A percentile compares a stretch with the other conserved stretches of the same genome.
Evolutionary conservation across 495 filamentous ascomycete species (phyloP).

Genomic region (Aspergillus mulundensis): DNA sequence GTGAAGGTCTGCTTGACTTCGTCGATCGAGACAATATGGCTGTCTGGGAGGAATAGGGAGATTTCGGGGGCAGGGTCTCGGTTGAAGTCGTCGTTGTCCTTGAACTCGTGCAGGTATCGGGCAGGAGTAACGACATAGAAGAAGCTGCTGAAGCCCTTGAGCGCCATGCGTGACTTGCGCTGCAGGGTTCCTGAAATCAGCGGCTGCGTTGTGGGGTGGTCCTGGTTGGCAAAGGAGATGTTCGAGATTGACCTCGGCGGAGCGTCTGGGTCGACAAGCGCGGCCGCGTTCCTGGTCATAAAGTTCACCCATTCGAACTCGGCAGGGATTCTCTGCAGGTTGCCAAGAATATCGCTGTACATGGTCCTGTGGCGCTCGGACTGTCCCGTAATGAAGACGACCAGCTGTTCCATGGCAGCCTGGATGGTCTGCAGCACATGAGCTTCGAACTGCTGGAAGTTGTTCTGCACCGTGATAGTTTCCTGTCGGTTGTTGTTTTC

Average conservation of each 20-base stretch:
- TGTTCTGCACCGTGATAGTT: constrained; percentile 79
- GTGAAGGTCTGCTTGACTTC: constrained; percentile 89
- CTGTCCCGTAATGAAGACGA: constrained; percentile 70
- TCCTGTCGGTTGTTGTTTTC: constrained; percentile 95
- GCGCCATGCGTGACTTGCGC: constrained; percentile 76
- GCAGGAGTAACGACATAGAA: constrained; percentile 88
- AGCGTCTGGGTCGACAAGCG: constrained; percentile 75
- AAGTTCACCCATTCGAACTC: constrained; percentile 94
- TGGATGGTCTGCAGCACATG: constrained; percentile 84
- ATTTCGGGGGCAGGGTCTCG: constrained; percentile 80
- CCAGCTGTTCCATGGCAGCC: constrained; percentile 72
- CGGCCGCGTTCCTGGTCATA: constrained; percentile 56
- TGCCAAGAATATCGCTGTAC: constrained; percentile 76
- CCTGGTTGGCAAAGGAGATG: constrained; percentile 82
- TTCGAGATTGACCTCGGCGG: constrained; percentile 65
- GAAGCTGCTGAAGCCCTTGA: constrained; percentile 69
- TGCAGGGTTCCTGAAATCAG: constrained; percentile 84
- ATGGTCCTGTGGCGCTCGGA: constrained; percentile 73
- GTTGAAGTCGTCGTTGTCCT: constrained; percentile 79
- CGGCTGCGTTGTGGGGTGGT: constrained; percentile 73
- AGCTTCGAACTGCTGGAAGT: constrained; percentile 82
- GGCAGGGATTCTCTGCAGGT: constrained; percentile 73
- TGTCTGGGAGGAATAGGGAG: constrained; percentile 90
- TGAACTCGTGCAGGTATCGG: constrained; percentile 92
- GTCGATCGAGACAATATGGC: constrained; percentile 66